A percentile compares a stretch with the other conserved stretches of the same genome.
phyloP scores from a whole-genome alignment of 208 protist species.

The Trypanosoma caninum region DNA sequence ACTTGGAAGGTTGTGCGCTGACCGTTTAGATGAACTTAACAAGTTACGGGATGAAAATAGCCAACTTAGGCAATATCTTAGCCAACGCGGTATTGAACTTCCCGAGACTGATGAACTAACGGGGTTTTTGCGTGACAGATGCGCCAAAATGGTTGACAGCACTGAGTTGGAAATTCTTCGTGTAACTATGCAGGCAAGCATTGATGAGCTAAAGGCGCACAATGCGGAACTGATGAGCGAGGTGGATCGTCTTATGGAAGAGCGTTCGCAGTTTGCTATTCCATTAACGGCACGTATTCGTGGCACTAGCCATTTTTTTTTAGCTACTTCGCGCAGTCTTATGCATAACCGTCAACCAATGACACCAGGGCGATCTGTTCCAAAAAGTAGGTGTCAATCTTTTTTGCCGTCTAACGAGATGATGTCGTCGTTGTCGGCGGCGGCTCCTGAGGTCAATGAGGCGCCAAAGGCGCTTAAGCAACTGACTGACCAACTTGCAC shows the following conservation, averaged over 20 bases:
- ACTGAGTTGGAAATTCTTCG: slow-evolving; percentile 70
- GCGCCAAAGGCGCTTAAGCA: slow-evolving; percentile 20
- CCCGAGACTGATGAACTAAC: slow-evolving; percentile 42
- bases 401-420: slow-evolving; percentile 6
- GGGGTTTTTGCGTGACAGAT: slow-evolving; percentile 32
- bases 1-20: slow-evolving; percentile 43
- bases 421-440: slow-evolving; percentile 1
- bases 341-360: not conserved
- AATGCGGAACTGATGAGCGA: slow-evolving; percentile 45
- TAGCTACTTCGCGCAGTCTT: not conserved
- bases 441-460: not conserved
- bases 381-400: not conserved
- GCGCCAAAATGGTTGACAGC: slow-evolving; percentile 52
- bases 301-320: slow-evolving; percentile 1
- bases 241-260: slow-evolving; percentile 31
- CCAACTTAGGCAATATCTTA: slow-evolving; percentile 37
- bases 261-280: slow-evolving; percentile 21
- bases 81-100: slow-evolving; percentile 22
- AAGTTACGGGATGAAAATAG: slow-evolving; percentile 24
- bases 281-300: slow-evolving; percentile 28
- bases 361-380: slow-evolving; percentile 6
- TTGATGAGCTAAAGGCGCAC: slow-evolving; percentile 61
- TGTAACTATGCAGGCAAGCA: slow-evolving; percentile 69
- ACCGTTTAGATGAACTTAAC: slow-evolving; percentile 57
- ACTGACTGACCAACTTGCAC: slow-evolving; percentile 57